These are phyloP conservation scores for Coniophora puteana DNA, from an alignment of 1,284 basidiomycete species.

Conservation along the genomic window DNA sequence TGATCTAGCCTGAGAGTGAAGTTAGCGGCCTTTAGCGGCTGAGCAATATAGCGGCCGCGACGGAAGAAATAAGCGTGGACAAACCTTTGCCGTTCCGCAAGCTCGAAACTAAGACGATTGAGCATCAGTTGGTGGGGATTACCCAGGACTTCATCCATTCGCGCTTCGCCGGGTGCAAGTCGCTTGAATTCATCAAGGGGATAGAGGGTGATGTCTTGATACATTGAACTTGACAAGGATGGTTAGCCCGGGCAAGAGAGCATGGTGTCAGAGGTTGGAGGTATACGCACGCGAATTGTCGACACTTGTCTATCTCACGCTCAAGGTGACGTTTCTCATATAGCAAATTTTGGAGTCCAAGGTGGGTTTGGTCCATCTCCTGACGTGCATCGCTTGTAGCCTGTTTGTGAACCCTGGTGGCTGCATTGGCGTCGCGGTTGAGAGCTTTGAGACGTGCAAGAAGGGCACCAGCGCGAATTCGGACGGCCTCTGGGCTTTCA, in stretches of 20 bases:
- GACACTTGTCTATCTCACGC: slow-evolving; percentile 82
- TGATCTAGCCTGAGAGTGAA: slow-evolving; percentile 71
- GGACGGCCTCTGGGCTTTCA: slow-evolving; percentile 49
- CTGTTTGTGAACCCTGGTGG: slow-evolving; percentile 66
- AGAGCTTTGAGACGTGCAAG: slow-evolving; percentile 72
- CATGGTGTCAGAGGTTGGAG: slow-evolving; percentile 2
- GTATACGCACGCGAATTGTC: slow-evolving; percentile 73
- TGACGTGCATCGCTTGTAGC: slow-evolving; percentile 69
- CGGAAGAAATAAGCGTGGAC: slow-evolving; percentile 9
- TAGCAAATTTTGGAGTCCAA: slow-evolving; percentile 75
- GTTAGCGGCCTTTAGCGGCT: slow-evolving; percentile 3
- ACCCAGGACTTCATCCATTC: slow-evolving; percentile 51
- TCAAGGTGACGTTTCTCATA: slow-evolving; percentile 84
- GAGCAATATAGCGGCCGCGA: no score
- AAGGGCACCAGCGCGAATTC: slow-evolving; percentile 66
- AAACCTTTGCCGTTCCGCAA: slow-evolving; percentile 76
- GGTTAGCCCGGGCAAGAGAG: slow-evolving; percentile 8
- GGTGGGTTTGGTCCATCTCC: slow-evolving; percentile 81
- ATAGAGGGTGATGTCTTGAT: slow-evolving; percentile 76
- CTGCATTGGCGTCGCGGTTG: slow-evolving; percentile 68
- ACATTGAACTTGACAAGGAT: slow-evolving; percentile 55
- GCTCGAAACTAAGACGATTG: slow-evolving; percentile 76
- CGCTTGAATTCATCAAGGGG: slow-evolving; percentile 58
- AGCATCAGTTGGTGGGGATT: slow-evolving; percentile 79
- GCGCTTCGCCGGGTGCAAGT: slow-evolving; percentile 65